Evolutionary conservation across 768 basidiomycete species (phyloP), one percentile per base, ranked within the genome.

Genomic region (Leccinum arenicola): DNA sequence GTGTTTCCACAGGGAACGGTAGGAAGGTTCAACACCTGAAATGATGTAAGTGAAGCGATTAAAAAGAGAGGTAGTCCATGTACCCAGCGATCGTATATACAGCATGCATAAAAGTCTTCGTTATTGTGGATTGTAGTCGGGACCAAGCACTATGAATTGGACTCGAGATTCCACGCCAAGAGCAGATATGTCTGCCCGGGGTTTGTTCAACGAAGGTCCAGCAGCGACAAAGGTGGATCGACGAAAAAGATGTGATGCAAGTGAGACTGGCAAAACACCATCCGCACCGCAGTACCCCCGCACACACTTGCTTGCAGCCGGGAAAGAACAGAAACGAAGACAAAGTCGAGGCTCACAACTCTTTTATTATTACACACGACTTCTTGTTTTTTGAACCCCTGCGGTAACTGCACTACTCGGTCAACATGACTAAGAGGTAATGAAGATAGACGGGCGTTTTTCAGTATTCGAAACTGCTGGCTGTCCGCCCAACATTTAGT

Each of bases 221-320:
- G 89, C 89, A 29, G 89, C 90, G 61, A 91, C 82, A 67, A 88
- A 91, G 2, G 89, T 90, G 5, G 88, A 85, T 6, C 89, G 84
- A 40, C 91, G 87, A 50, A 91, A 80, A 58, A 89, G 82, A 68
- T 89, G 84, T 0, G 83, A 83, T 0, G 88, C 81, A 0, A 89
- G 89, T 6, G 90, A 88, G 68, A 29, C 29, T 29, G 29, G 29
- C 29, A 29, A 29, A 29, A 29, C 29, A 29, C 29, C 29, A 29
- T 29, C 29, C 29, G 29, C 29, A 29, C 29, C 29, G 29, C 29
- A 29, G 29, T 29, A 29, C 29, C 29, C 29, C 29, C 29, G 29
- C 29, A 29, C 29, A 29, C 29, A 29, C 29, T 29, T 29, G 29
- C 29, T 29, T 29, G 29, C 29, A 29, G 29, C 29, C 29, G 29